A percentile compares a stretch with the other conserved stretches of the same genome.
phyloP scores from a whole-genome alignment of 179 eudicot genomes.

The Corrigiola litoralis region DNA sequence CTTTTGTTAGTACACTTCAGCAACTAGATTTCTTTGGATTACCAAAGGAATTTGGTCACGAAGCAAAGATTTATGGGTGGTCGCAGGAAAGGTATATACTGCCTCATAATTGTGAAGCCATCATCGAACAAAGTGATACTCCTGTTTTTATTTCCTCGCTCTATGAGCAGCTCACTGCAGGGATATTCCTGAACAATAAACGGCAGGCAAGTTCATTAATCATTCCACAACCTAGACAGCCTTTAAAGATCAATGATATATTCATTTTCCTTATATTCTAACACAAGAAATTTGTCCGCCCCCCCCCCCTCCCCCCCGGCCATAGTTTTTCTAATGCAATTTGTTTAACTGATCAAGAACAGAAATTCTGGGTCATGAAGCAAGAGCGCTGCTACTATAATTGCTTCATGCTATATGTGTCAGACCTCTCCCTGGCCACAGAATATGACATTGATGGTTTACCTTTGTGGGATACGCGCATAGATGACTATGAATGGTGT shows the following conservation, averaged over 20 bases:
- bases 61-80: constrained; percentile 10
- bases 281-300: too few relatives aligned
- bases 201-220: constrained; percentile 9
- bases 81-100: constrained; percentile 9
- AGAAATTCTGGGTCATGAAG: constrained; percentile 56
- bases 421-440: constrained; percentile 23
- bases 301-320: too few relatives aligned
- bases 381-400: constrained; percentile 27
- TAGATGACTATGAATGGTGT: constrained; percentile 40
- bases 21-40: constrained; percentile 16
- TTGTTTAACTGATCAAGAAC: constrained; percentile 1
- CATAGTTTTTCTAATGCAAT: not conserved
- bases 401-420: constrained; percentile 57
- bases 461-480: constrained; percentile 38
- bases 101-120: constrained; percentile 47
- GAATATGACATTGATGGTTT: not conserved
- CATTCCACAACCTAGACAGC: not conserved
- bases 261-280: not conserved
- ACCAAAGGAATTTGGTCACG: not conserved
- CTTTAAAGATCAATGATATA: too few relatives aligned
- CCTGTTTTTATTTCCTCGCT: constrained; percentile 38
- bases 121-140: constrained; percentile 39
- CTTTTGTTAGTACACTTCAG: constrained; percentile 18
- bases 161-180: constrained; percentile 39
- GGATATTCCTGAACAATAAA: constrained; percentile 28